These are phyloP conservation scores for Zoysia matrella DNA, from an alignment of 202 grass and related monocot species.

Conservation along the genomic window DNA sequence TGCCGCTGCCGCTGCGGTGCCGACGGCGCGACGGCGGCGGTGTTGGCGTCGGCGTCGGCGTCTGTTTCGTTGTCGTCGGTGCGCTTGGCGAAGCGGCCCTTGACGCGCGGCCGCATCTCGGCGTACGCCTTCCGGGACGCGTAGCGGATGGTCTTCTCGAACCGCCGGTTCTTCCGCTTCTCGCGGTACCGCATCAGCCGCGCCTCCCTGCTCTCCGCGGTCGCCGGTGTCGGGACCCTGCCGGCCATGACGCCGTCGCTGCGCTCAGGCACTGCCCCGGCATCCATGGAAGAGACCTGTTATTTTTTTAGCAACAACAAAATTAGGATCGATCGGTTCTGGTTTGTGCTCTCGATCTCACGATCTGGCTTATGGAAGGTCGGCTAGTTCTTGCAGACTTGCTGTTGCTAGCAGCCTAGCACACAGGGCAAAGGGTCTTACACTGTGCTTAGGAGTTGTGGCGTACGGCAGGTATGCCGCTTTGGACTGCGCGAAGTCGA, in stretches of 20 bases:
- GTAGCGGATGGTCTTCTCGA: conserved; percentile 89
- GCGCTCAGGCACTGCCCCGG: conserved; percentile 45
- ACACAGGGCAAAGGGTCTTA: conserved; percentile 7
- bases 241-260: conserved; percentile 3
- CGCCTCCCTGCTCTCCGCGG: conserved; percentile 56
- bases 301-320: too few species aligned
- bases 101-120: conserved; percentile 47
- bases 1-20: neutral
- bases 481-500: conserved; percentile 6
- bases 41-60: neutral
- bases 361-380: neutral
- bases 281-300: conserved; percentile 63
- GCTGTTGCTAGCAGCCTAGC: too few species aligned
- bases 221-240: neutral
- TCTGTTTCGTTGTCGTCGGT: conserved; percentile 36
- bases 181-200: conserved; percentile 86
- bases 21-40: neutral
- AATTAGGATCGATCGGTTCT: neutral
- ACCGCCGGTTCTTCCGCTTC: conserved; percentile 81
- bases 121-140: conserved; percentile 91
- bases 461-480: conserved; percentile 40
- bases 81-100: conserved; percentile 61
- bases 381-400: too few species aligned
- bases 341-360: neutral
- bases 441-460: conserved; percentile 45